A percentile compares a stretch with the other conserved stretches of the same genome.
Evolutionary conservation across 345 rosid genomes (phyloP).

Genomic region (Salix udensis): DNA sequence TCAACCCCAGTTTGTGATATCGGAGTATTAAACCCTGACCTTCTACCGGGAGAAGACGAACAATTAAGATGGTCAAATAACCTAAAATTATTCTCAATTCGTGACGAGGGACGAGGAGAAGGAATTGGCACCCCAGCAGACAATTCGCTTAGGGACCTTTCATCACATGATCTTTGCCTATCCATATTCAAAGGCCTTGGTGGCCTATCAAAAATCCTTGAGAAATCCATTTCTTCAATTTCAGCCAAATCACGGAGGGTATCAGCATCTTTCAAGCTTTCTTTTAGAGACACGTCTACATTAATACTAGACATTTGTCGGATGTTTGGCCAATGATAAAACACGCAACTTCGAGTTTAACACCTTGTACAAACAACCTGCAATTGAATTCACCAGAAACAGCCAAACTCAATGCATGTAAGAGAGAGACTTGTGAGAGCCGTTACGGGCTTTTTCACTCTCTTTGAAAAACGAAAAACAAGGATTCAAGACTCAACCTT

Average conservation of each 20-base stretch:
- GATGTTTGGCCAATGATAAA: neutral
- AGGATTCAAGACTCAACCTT: neutral
- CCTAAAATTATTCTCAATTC: conserved; percentile 28
- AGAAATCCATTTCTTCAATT: conserved; percentile 56
- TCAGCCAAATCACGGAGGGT: conserved; percentile 27
- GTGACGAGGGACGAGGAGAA: conserved; percentile 23
- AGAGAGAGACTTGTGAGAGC: neutral
- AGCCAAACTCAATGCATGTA: conserved; percentile 6
- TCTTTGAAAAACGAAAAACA: neutral
- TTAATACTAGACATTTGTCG: conserved; percentile 35
- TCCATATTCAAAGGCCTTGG: conserved; percentile 73
- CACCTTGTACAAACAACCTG: conserved; percentile 16
- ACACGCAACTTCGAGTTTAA: neutral
- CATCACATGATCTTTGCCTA: conserved; percentile 70
- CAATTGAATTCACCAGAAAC: conserved; percentile 6
- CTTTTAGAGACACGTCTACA: conserved; percentile 38
- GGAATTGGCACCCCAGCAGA: conserved; percentile 42
- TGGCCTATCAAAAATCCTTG: conserved; percentile 64
- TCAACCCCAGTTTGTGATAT: conserved; percentile 42
- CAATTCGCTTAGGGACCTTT: conserved; percentile 51
- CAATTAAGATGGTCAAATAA: conserved; percentile 37
- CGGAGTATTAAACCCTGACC: conserved; percentile 70
- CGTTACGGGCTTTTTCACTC: neutral
- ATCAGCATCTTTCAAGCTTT: conserved; percentile 33
- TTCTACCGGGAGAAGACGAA: conserved; percentile 48